Conservation (phyloP, 768 basidiomycete genomes). For the Hygrophorus pudorinus region DNA sequence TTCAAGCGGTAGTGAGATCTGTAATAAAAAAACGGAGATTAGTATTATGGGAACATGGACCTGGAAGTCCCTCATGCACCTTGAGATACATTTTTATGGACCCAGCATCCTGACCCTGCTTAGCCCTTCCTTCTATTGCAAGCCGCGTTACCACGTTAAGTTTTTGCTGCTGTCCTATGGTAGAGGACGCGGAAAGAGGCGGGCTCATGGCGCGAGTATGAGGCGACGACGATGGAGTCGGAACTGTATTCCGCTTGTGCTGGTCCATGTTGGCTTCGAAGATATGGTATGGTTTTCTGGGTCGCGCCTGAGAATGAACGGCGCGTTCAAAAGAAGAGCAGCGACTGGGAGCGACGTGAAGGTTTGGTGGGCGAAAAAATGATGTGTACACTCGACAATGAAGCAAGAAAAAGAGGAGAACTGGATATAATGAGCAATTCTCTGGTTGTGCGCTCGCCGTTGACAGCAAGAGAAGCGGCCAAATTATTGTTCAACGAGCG, state of each 20-base stretch:
- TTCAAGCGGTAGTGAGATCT: slow-evolving; percentile 66
- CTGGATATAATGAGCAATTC: no score
- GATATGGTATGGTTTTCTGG: no score
- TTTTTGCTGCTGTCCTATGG: slow-evolving; percentile 33
- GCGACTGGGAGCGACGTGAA: no score
- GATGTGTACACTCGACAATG: no score
- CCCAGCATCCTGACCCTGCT: slow-evolving; percentile 53
- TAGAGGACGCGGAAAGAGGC: slow-evolving; percentile 11
- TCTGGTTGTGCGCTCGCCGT: no score
- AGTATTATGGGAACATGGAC: background rate
- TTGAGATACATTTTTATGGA: slow-evolving; percentile 70
- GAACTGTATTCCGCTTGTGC: background rate
- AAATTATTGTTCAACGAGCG: no score
- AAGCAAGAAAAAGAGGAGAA: no score
- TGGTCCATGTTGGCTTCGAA: no score
- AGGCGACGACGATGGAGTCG: slow-evolving; percentile 1
- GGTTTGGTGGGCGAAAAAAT: no score
- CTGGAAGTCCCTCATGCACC: slow-evolving; percentile 25
- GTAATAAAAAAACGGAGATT: background rate
- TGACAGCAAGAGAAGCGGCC: no score
- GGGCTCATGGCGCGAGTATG: slow-evolving; percentile 5
- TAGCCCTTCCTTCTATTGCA: slow-evolving; percentile 65
- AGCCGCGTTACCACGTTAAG: slow-evolving; percentile 66
- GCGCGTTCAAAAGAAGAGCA: no score
- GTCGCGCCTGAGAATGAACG: no score